Evolutionary conservation across 345 rosid genomes (phyloP), one percentile per base, ranked within the genome.

Genomic region (Gossypium mustelinum): DNA sequence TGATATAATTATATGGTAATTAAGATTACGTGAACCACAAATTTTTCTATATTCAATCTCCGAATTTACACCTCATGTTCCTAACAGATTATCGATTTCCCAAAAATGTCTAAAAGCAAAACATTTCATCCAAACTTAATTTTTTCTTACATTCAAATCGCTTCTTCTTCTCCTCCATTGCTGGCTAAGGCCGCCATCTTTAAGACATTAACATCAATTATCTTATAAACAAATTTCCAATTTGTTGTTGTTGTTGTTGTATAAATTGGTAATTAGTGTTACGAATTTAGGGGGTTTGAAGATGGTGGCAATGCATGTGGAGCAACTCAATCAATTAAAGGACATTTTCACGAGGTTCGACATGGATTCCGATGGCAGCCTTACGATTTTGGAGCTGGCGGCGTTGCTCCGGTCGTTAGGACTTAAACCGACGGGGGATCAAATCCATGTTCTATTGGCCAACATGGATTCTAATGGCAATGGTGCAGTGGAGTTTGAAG

Each of bases 291-390:
- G 8, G 61, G 7, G 41, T 34, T 12, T 16, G 16, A 51, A 65
- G n/a, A 74, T 65, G 71, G 69, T 22, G 7, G 54, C 22, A 11
- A 22, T 47, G 17, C 82, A 79, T 78, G 85, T 68, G n/a, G 89
- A 72, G 27, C 91, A 88, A 76, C 62, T 90, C 6, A 78, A 83
- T 50, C 90, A 87, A 87, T 77, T 90, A 29, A 73, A 78, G 78
- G 92, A 85, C 59, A 94, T 90, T 13, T 90, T 91, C 27, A 75
- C 78, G 6, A 85, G 91, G 51, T 94, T 94, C 55, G 95, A 94
- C 87, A 86, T 88, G 94, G 97, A 94, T 54, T 79, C 87, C 2
- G 98, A 94, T 29, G 98, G 97, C 68, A 94, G 94, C 90, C 85
- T 92, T 11, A 94, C 97, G 0, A 81, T 92, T 59, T 84, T 90